These are phyloP conservation scores for Torrubiellomyces zombiae DNA, from an alignment of 2,329 filamentous ascomycete species.

Conservation along the genomic window DNA sequence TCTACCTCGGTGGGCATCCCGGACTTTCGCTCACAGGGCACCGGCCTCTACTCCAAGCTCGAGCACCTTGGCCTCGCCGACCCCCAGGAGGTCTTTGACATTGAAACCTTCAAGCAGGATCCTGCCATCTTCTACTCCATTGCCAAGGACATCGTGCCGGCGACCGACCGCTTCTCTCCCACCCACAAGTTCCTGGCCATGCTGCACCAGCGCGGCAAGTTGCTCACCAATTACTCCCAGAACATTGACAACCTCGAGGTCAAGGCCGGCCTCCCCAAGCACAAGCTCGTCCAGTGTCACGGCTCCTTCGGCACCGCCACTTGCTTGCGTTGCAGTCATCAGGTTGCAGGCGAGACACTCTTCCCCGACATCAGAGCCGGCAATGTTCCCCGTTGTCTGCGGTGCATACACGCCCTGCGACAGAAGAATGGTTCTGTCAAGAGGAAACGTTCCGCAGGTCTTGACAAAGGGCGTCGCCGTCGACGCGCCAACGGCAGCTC, in stretches of 20 bases:
- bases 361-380: conserved; percentile 65
- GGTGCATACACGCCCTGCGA: conserved; percentile 43
- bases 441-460: conserved; percentile 22
- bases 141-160: conserved; percentile 77
- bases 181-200: conserved; percentile 89
- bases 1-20: conserved; percentile 94
- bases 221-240: conserved; percentile 94
- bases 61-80: conserved; percentile 62
- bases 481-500: conserved; percentile 21
- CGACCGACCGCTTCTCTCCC: conserved; percentile 65
- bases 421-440: conserved; percentile 13
- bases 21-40: conserved; percentile 88
- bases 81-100: conserved; percentile 92
- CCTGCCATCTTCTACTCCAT: conserved; percentile 83
- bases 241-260: conserved; percentile 96
- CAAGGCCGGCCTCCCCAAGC: conserved; percentile 62
- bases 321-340: conserved; percentile 65
- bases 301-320: conserved; percentile 88
- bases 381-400: conserved; percentile 59
- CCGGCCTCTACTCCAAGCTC: conserved; percentile 76
- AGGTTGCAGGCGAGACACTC: conserved; percentile 59
- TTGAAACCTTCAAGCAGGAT: conserved; percentile 69
- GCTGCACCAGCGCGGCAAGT: conserved; percentile 72
- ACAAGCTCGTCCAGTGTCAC: conserved; percentile 88
- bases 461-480: conserved; percentile 18